Evolutionary conservation across 2,329 filamentous ascomycete genomes (phyloP), one percentile per base, ranked within the genome.

Genomic region (Aspergillus felis): DNA sequence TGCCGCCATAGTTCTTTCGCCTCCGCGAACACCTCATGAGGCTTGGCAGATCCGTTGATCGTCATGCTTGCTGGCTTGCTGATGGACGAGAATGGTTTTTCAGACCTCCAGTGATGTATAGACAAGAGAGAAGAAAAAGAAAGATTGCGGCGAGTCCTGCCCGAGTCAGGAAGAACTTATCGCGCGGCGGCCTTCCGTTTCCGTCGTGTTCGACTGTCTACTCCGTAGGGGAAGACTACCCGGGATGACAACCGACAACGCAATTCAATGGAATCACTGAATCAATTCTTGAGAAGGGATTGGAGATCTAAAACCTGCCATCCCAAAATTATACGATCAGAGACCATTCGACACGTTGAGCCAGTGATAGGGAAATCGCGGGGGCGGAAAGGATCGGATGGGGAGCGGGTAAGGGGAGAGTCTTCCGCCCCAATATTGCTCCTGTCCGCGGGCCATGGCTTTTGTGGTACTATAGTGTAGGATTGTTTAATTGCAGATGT

Each of bases 1-100:
- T 92, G 90, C 60, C 81, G 81, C 91, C 91, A 94, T 47, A 95
- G 81, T 69, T 86, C 82, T 50, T 70, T 69, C 22, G 66, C 54
- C 53, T 51, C 57, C 8, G 42, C 57, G 29, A 48, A 22, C 50
- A 42, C 24, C 27, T 56, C 53, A 12, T 10, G 50, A 51, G 22
- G 47, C 8, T 46, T 17, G 17, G 54, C 32, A 42, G 50, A 55
- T 3, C 59, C 58, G 48, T 64, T 61, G 17, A 27, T 48, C 12
- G 61, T 47, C 55, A 54, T 62, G 55, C 50, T 60, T 55, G 29
- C 28, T 50, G 50, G n/a, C 25, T 41, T 29, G 32, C 32, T 38
- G 32, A 38, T 17, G 17, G 14, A 38, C 5, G 17, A 4, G n/a
- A 46, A 42, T 32, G 2, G 14, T 14, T 24, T 14, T 27, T 22